Percentiles rank a stretch among this genome's conserved stretches.
phyloP scores from a whole-genome alignment of 352 stramenopile species.

The Pythium brassicae region DNA sequence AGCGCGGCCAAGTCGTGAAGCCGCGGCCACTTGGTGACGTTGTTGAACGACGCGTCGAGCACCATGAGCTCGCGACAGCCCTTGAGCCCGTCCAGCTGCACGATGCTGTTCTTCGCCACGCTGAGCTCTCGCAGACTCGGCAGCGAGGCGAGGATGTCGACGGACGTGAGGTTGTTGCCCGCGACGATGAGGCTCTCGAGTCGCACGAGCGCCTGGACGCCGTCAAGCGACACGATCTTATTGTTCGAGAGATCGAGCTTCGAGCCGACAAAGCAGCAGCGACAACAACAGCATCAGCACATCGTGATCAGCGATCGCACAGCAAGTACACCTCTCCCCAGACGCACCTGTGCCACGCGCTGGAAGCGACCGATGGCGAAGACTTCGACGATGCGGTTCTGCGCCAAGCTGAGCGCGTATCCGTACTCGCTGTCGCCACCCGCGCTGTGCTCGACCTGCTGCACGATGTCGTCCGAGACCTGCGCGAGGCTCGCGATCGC shows the following conservation, averaged over 20 bases:
- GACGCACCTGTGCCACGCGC: slow-evolving; percentile 37
- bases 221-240: slow-evolving; percentile 42
- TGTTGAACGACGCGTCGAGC: slow-evolving; percentile 61
- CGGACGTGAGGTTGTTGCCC: slow-evolving; percentile 38
- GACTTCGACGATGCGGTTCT: slow-evolving; percentile 44
- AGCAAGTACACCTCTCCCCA: background rate
- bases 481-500: slow-evolving; percentile 39
- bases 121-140: slow-evolving; percentile 41
- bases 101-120: slow-evolving; percentile 53
- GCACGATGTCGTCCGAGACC: slow-evolving; percentile 38
- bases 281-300: background rate
- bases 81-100: slow-evolving; percentile 33
- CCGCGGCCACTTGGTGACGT: slow-evolving; percentile 48
- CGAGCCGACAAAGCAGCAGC: background rate
- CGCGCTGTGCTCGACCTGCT: slow-evolving; percentile 27
- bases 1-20: slow-evolving; percentile 30
- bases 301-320: background rate
- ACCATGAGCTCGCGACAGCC: slow-evolving; percentile 27
- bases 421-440: slow-evolving; percentile 1
- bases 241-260: slow-evolving; percentile 65
- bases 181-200: slow-evolving; percentile 48
- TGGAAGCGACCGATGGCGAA: slow-evolving; percentile 37
- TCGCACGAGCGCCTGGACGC: slow-evolving; percentile 35
- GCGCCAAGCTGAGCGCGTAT: slow-evolving; percentile 45
- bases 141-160: slow-evolving; percentile 39